Percentiles rank a stretch among this genome's conserved stretches.
phyloP scores from a whole-genome alignment of 257 asterid species.

The Forsythia suspensa region DNA sequence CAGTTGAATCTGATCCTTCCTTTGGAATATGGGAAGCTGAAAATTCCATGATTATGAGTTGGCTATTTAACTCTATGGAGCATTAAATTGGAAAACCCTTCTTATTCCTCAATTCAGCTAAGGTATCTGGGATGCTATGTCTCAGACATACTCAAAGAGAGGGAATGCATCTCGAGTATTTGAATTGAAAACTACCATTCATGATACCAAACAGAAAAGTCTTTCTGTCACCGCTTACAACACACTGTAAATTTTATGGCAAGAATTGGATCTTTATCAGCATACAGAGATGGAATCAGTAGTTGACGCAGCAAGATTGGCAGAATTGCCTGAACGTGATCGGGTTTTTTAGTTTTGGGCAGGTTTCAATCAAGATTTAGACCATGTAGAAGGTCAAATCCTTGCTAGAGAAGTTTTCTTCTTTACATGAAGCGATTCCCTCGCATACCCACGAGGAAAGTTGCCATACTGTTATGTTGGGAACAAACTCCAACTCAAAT shows the following conservation, averaged over 20 bases:
- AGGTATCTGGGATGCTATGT: background rate
- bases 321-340: background rate
- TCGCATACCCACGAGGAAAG: too few species aligned
- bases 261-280: background rate
- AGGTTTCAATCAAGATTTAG: background rate
- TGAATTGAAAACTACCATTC: too few species aligned
- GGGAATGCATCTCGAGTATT: background rate
- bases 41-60: background rate
- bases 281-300: background rate
- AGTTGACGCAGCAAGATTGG: background rate
- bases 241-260: background rate
- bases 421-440: background rate
- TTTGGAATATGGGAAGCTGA: background rate
- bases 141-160: background rate
- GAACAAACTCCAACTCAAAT: background rate
- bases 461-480: background rate
- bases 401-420: too few species aligned
- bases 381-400: background rate
- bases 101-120: background rate
- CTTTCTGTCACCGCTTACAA: too few species aligned
- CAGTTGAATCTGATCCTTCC: background rate
- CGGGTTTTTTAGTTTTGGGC: background rate
- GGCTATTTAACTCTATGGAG: background rate
- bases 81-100: background rate
- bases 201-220: too few species aligned